Percentiles rank a stretch among this genome's conserved stretches.
These are phyloP conservation scores for Calonectria fujianensis DNA, from an alignment of 2,329 filamentous ascomycete species.

Conservation along the genomic window DNA sequence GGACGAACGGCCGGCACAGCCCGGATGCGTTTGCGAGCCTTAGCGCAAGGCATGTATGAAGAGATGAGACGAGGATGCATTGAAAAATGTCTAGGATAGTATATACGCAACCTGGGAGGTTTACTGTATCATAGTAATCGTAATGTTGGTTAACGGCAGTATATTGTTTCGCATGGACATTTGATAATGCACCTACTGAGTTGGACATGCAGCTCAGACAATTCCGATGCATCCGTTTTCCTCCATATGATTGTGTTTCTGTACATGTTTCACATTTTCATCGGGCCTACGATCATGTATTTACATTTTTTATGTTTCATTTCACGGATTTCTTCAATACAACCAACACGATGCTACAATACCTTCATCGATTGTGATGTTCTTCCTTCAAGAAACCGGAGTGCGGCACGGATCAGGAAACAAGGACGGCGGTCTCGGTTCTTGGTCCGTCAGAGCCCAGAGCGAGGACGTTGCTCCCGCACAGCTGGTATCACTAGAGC, in stretches of 20 bases:
- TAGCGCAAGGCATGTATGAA: conserved; percentile 75
- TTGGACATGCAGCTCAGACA: conserved; percentile 11
- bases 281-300: not conserved
- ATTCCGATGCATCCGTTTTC: not conserved
- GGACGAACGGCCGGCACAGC: conserved; percentile 83
- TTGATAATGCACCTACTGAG: conserved; percentile 16
- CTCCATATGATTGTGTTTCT: not conserved
- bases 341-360: not conserved
- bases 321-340: not conserved
- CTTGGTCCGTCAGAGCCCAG: conserved; percentile 66
- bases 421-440: conserved; percentile 66
- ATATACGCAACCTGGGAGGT: conserved; percentile 46
- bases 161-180: conserved; percentile 27
- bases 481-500: conserved; percentile 71
- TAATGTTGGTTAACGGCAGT: conserved; percentile 52
- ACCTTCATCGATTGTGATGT: not conserved
- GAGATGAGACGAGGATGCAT: conserved; percentile 50
- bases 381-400: not conserved
- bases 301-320: not conserved
- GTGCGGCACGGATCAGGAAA: conserved; percentile 55
- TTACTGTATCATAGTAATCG: conserved; percentile 56
- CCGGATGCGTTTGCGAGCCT: conserved; percentile 87
- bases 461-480: conserved; percentile 66
- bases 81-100: conserved; percentile 49
- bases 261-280: not conserved